Evolutionary conservation across 2,329 filamentous ascomycete genomes (phyloP).

Genomic region (Coniochaeta pulveracea): DNA sequence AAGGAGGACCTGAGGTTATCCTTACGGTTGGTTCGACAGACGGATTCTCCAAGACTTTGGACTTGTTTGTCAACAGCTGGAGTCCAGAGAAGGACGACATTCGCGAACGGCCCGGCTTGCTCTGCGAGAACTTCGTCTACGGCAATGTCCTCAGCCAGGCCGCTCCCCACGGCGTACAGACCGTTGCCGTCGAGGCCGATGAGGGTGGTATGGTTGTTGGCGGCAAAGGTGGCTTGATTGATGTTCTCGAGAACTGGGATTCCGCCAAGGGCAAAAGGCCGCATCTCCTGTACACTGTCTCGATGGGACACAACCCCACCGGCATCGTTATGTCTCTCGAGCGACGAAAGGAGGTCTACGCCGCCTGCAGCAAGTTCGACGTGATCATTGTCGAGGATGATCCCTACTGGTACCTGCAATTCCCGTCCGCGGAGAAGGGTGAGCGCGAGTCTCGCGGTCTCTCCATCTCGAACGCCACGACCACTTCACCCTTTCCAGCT

Average conservation of each 20-base stretch:
- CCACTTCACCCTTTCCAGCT: conserved; percentile 7
- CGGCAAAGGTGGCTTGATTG: conserved; percentile 62
- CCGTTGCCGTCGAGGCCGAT: conserved; percentile 67
- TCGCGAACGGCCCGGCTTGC: conserved; percentile 59
- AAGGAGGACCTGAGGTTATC: conserved; percentile 63
- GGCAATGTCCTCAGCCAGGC: conserved; percentile 62
- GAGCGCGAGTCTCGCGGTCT: conserved; percentile 36
- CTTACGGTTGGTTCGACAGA: conserved; percentile 78
- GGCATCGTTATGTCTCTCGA: conserved; percentile 44
- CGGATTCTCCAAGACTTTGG: conserved; percentile 68
- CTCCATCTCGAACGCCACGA: conserved; percentile 18
- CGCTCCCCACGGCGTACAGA: conserved; percentile 57
- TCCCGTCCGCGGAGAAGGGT: conserved; percentile 51
- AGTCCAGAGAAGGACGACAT: conserved; percentile 54
- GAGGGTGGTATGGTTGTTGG: conserved; percentile 65
- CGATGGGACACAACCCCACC: conserved; percentile 27
- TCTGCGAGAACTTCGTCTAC: conserved; percentile 75
- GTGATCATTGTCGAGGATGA: conserved; percentile 90
- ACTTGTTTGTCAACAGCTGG: conserved; percentile 70
- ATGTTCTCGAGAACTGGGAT: conserved; percentile 79
- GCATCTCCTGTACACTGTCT: conserved; percentile 82
- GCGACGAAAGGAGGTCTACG: conserved; percentile 69
- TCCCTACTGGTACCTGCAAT: conserved; percentile 93
- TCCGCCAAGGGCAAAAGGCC: conserved; percentile 60
- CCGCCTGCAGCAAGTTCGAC: conserved; percentile 71